Conservation (phyloP, 305 asterid species). For the Solanum hybrid region DNA sequence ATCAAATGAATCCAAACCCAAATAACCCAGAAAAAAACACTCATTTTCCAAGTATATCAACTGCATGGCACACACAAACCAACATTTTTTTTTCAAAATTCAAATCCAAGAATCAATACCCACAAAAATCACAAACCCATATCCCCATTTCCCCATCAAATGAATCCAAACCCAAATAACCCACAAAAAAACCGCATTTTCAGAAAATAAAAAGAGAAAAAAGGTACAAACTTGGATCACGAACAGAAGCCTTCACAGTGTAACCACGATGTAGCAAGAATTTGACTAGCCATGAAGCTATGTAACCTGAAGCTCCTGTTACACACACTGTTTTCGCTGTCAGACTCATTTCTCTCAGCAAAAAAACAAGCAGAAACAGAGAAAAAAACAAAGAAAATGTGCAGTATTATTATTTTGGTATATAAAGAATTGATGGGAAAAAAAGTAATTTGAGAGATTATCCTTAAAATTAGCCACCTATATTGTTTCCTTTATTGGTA, state of each 20-base stretch:
- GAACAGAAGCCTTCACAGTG: conserved; percentile 26
- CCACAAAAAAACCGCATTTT: neutral
- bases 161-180: neutral
- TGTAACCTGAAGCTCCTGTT: conserved; percentile 33
- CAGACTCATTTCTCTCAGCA: neutral
- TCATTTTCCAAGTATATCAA: neutral
- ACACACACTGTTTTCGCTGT: conserved; percentile 24
- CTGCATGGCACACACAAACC: neutral
- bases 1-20: neutral
- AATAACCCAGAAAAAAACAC: neutral
- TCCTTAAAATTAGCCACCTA: neutral
- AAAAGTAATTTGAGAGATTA: neutral
- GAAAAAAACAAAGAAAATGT: neutral
- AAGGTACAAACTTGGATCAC: conserved; percentile 15
- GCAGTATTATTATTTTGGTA: neutral
- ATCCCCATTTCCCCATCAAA: neutral
- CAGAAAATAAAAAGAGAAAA: neutral
- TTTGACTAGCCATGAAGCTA: conserved; percentile 34
- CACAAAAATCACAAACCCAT: neutral
- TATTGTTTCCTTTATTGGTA: neutral
- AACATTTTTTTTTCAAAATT: neutral
- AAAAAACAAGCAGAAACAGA: neutral
- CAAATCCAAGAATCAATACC: neutral
- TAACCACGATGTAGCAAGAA: conserved; percentile 29
- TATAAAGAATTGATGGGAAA: neutral